Base-by-base conservation (phyloP, 2,329 filamentous ascomycete genomes). In the Hypomyces perniciosus region DNA sequence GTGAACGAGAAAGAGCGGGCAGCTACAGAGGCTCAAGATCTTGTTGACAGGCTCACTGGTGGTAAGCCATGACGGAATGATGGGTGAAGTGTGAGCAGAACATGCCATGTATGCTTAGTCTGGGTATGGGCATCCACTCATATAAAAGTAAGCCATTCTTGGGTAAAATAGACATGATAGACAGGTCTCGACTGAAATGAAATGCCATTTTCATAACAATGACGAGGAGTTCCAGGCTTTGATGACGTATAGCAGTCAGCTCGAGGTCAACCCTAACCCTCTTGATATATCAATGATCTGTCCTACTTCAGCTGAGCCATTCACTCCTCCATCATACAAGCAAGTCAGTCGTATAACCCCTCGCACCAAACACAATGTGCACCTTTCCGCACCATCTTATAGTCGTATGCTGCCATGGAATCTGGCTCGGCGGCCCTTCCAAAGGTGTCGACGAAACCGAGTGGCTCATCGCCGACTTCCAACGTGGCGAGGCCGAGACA, bases 321-420 rank as follows among this genome's bases (percentile, higher is more conserved):
- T n/a, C 41, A 30, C 41, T 13, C 10, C 42, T 33, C 39, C 7
- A 10, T 54, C 55, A 34, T 20, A 20, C 20, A 20, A 20, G 3
- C 20, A 20, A 20, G 20, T 3, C 2, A 20, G 20, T 50, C 54
- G 20, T 53, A 54, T 44, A 34, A 6, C 20, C 28, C 41, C 26
- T 44, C 26, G 3, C 26, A 12, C 5, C 27, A 28, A 8, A 12
- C 31, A 54, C 27, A 39, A 59, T 58, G 52, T 27, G 52, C 48
- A 53, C 52, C 33, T 39, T 55, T 0, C 69, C 71, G 29, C 68
- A 67, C 5, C 77, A 88, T 56, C 76, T 95, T 8, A 80, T 95
- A 46, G 71, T 95, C 44, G 85, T 95, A 46, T 93, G 89, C 72
- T 91, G 90, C 65, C 90, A 95, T 69, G 87, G 83, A 29, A 88